These are phyloP conservation scores for Ophiostoma sp. DNA, from an alignment of 2,329 filamentous ascomycete species.

Conservation along the genomic window DNA sequence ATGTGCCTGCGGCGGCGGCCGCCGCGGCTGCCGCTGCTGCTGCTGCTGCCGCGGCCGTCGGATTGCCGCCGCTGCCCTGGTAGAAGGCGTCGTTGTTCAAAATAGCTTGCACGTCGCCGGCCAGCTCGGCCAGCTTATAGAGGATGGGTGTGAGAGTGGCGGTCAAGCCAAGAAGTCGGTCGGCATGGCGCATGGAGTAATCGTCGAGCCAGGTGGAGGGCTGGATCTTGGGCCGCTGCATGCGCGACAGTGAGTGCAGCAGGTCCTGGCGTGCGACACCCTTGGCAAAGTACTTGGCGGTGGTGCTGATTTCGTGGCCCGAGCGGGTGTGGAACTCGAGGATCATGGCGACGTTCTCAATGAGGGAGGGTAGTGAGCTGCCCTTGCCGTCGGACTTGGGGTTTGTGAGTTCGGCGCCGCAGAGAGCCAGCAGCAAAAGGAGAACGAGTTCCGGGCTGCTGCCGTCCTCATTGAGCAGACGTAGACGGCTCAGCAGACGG, in stretches of 20 bases:
- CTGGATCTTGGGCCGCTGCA: slow-evolving; percentile 28
- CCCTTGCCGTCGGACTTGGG: slow-evolving; percentile 28
- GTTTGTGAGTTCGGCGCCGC: slow-evolving; percentile 31
- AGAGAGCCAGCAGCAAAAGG: slow-evolving; percentile 27
- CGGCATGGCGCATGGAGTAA: slow-evolving; percentile 26
- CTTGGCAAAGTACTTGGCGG: slow-evolving; percentile 29
- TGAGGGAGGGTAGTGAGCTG: slow-evolving; percentile 25
- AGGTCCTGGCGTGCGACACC: slow-evolving; percentile 29
- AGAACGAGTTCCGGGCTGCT: slow-evolving; percentile 26
- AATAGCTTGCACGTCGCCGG: slow-evolving; percentile 28
- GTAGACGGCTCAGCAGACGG: slow-evolving; percentile 25
- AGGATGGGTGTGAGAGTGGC: slow-evolving; percentile 25
- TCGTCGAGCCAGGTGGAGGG: slow-evolving; percentile 29
- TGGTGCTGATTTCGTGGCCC: slow-evolving; percentile 24
- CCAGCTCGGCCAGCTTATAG: slow-evolving; percentile 25
- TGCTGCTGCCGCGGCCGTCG: neutral
- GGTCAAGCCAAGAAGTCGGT: slow-evolving; percentile 28
- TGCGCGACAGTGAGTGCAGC: slow-evolving; percentile 25
- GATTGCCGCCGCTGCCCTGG: neutral
- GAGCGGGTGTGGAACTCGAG: slow-evolving; percentile 26
- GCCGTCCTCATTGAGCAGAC: slow-evolving; percentile 25
- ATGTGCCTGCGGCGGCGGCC: neutral
- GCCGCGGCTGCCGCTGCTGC: neutral
- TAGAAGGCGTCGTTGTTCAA: neutral
- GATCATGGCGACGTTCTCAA: slow-evolving; percentile 28